phyloP scores from a whole-genome alignment of 2,329 filamentous ascomycete species.

The Catunica adiposa region DNA sequence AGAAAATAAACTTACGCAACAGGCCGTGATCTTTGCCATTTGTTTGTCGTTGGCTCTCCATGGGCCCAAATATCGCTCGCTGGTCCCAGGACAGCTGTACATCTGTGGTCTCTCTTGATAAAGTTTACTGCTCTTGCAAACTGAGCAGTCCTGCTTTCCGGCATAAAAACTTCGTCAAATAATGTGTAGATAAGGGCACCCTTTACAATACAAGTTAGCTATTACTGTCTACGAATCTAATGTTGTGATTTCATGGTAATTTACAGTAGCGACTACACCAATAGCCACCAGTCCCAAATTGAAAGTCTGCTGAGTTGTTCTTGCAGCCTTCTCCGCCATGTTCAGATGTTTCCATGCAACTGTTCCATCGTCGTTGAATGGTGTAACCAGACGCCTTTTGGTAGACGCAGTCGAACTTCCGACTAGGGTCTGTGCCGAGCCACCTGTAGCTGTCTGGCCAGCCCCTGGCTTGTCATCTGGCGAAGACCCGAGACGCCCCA shows the following conservation, averaged over 20 bases:
- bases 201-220: constrained; percentile 25
- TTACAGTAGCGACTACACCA: constrained; percentile 61
- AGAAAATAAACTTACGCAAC: constrained; percentile 31
- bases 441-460: neutral
- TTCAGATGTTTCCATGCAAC: constrained; percentile 70
- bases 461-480: neutral
- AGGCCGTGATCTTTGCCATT: constrained; percentile 55
- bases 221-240: neutral
- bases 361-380: constrained; percentile 71
- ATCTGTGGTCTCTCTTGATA: constrained; percentile 56
- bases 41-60: constrained; percentile 65
- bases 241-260: constrained; percentile 16
- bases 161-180: constrained; percentile 67
- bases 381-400: constrained; percentile 55
- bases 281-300: constrained; percentile 66
- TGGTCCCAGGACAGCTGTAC: constrained; percentile 58
- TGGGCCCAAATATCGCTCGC: constrained; percentile 60
- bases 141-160: constrained; percentile 69
- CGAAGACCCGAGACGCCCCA: neutral
- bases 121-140: constrained; percentile 77
- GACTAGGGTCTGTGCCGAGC: neutral
- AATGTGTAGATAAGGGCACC: constrained; percentile 63
- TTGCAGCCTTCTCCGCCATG: constrained; percentile 57
- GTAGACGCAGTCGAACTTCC: constrained; percentile 19
- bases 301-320: constrained; percentile 79